Conservation (phyloP, 129 eudicot genomes). For the Glebionis coronaria region DNA sequence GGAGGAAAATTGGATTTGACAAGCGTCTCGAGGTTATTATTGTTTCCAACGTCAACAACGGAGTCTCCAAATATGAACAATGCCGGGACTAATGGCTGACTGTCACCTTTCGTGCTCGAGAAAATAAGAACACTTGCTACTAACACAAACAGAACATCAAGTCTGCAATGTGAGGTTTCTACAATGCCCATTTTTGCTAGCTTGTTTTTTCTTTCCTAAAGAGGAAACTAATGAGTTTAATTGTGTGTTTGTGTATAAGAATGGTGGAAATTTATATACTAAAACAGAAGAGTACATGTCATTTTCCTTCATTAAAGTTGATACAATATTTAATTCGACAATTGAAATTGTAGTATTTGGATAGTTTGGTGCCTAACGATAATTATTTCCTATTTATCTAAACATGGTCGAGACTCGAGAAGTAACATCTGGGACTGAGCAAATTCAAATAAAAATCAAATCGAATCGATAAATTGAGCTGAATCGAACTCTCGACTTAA, state of each 20-base stretch:
- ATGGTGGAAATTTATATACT: conserved; percentile 6
- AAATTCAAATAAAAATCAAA: too few species aligned
- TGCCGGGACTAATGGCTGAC: conserved; percentile 85
- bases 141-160: conserved; percentile 9
- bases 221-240: conserved; percentile 13
- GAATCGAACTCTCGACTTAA: too few species aligned
- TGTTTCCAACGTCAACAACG: conserved; percentile 81
- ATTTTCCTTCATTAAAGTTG: neutral
- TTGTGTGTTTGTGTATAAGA: conserved; percentile 21
- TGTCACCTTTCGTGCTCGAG: conserved; percentile 18
- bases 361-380: neutral
- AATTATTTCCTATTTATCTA: neutral
- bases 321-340: neutral
- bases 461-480: too few species aligned
- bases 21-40: conserved; percentile 66
- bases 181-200: conserved; percentile 35
- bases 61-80: conserved; percentile 85
- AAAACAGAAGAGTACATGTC: neutral
- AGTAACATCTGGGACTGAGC: too few species aligned
- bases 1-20: conserved; percentile 83
- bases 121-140: conserved; percentile 2
- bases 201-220: conserved; percentile 9
- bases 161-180: conserved; percentile 11
- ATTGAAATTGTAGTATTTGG: neutral
- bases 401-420: neutral